phyloP scores from a whole-genome alignment of 805 yeast species.

The Candida manassasensis region DNA sequence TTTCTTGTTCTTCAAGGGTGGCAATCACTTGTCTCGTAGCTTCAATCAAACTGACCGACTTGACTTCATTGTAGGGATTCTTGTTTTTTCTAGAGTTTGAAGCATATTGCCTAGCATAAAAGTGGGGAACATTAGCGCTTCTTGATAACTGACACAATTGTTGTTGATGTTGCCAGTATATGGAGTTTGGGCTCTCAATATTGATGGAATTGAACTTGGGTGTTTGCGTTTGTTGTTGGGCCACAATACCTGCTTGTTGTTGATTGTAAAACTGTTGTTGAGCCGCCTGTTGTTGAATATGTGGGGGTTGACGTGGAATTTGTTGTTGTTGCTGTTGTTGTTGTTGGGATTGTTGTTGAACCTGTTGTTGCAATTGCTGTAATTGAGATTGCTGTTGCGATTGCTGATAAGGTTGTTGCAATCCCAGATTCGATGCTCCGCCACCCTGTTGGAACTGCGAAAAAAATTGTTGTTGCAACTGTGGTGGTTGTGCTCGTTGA shows the following conservation, averaged over 20 bases:
- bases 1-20: conserved; percentile 40
- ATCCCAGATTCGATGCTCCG: conserved; percentile 10
- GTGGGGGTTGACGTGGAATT: conserved; percentile 19
- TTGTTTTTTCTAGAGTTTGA: conserved; percentile 50
- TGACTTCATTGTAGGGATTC: conserved; percentile 34
- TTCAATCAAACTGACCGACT: conserved; percentile 36
- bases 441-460: conserved; percentile 16
- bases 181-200: conserved; percentile 38
- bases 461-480: conserved; percentile 14
- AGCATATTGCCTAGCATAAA: conserved; percentile 81
- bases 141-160: conserved; percentile 71
- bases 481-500: conserved; percentile 20
- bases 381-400: conserved; percentile 19
- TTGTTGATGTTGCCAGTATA: conserved; percentile 75
- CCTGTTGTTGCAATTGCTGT: conserved; percentile 12
- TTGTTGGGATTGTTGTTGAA: conserved; percentile 12
- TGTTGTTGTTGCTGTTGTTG: conserved; percentile 21
- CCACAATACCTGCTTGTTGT: conserved; percentile 13
- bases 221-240: conserved; percentile 19
- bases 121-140: conserved; percentile 62
- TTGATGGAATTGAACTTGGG: conserved; percentile 18
- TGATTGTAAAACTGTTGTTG: conserved; percentile 14
- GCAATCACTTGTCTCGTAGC: conserved; percentile 37
- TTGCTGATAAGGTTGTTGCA: conserved; percentile 15
- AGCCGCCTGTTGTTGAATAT: conserved; percentile 19